These are phyloP conservation scores for Penicillium pancosmium DNA, from an alignment of 495 filamentous ascomycete genomes.

Conservation along the genomic window DNA sequence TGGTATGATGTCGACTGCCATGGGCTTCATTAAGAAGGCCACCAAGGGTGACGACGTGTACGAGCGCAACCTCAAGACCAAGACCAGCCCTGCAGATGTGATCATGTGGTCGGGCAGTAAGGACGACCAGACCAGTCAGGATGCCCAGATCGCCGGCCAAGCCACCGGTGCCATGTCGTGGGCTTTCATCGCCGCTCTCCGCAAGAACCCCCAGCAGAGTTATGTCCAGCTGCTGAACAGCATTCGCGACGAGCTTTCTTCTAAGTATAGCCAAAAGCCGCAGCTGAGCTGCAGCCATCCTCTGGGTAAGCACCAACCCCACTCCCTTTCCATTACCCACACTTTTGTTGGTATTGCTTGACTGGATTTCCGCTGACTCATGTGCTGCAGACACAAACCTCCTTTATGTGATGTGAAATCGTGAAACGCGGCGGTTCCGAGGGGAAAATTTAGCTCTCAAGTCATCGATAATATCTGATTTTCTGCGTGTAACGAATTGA, in stretches of 20 bases:
- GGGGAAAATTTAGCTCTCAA: neutral
- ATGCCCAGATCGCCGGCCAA: slow-evolving; percentile 70
- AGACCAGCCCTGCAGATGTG: slow-evolving; percentile 93
- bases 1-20: slow-evolving; percentile 75
- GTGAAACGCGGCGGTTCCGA: neutral
- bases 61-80: slow-evolving; percentile 78
- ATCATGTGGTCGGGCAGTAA: slow-evolving; percentile 98
- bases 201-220: slow-evolving; percentile 97
- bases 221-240: slow-evolving; percentile 94
- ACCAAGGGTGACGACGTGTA: slow-evolving; percentile 81
- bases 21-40: slow-evolving; percentile 93
- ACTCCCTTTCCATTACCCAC: neutral
- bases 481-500: slow-evolving; percentile 17
- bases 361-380: neutral
- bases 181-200: slow-evolving; percentile 91
- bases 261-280: slow-evolving; percentile 93
- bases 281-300: slow-evolving; percentile 97
- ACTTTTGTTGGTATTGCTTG: neutral
- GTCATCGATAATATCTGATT: slow-evolving; percentile 7
- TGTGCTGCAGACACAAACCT: slow-evolving; percentile 58
- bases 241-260: slow-evolving; percentile 87
- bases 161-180: slow-evolving; percentile 98
- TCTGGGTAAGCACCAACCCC: slow-evolving; percentile 64
- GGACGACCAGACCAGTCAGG: slow-evolving; percentile 84
- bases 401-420: slow-evolving; percentile 65